phyloP scores from a whole-genome alignment of 495 filamentous ascomycete species.

The Penicillium roqueforti region DNA sequence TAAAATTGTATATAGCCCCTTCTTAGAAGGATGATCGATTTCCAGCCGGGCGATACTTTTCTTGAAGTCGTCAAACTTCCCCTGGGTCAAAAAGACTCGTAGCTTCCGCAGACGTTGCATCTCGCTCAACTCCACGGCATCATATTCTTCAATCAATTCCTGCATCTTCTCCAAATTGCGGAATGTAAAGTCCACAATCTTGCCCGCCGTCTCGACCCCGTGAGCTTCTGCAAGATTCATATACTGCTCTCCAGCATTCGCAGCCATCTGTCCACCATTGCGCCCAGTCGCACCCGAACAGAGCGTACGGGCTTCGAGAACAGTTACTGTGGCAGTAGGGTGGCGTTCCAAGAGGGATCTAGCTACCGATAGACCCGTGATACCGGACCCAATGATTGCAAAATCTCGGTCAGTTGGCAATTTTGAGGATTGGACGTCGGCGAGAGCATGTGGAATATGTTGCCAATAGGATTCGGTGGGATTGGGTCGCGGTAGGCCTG shows the following conservation, averaged over 20 bases:
- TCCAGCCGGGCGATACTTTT: conserved; percentile 24
- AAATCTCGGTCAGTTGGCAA: conserved; percentile 50
- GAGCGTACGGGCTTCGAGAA: conserved; percentile 70
- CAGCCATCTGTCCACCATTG: conserved; percentile 38
- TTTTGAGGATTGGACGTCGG: conserved; percentile 44
- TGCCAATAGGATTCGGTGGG: conserved; percentile 74
- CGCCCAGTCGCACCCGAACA: conserved; percentile 80
- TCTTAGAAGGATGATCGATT: conserved; percentile 24
- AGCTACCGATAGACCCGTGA: conserved; percentile 59
- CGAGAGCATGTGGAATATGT: conserved; percentile 52
- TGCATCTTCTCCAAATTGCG: conserved; percentile 28
- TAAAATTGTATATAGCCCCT: conserved; percentile 30
- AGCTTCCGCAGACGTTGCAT: conserved; percentile 27
- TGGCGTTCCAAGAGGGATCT: conserved; percentile 48
- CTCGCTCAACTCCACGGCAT: conserved; percentile 25
- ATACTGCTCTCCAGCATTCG: conserved; percentile 34
- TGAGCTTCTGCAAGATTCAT: conserved; percentile 18
- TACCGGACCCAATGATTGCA: conserved; percentile 67
- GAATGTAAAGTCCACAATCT: conserved; percentile 30
- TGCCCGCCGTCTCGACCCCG: conserved; percentile 26
- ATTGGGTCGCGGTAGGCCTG: conserved; percentile 47
- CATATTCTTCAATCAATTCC: conserved; percentile 22
- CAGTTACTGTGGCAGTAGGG: conserved; percentile 20
- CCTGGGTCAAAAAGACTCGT: conserved; percentile 27
- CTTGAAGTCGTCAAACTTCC: conserved; percentile 22